A percentile compares a stretch with the other conserved stretches of the same genome.
These are phyloP conservation scores for Phylloporus arenicola DNA, from an alignment of 768 basidiomycete species.

Conservation along the genomic window DNA sequence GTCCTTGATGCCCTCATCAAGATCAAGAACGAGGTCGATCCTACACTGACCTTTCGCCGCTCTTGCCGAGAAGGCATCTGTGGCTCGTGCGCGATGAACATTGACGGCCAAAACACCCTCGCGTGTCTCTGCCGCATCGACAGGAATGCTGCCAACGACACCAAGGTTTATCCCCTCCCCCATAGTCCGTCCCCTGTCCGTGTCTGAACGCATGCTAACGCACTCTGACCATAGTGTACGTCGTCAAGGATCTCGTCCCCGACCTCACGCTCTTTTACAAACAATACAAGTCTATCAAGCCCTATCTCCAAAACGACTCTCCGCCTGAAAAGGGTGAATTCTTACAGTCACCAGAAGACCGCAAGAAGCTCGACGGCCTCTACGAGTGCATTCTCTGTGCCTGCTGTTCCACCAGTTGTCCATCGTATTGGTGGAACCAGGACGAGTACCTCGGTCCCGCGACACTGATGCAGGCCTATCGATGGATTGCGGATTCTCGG, in stretches of 20 bases:
- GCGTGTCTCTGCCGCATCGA: slow-evolving; percentile 97
- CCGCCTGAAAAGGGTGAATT: slow-evolving; percentile 81
- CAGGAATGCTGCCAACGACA: slow-evolving; percentile 59
- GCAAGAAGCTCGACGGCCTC: slow-evolving; percentile 92
- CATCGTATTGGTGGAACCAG: slow-evolving; percentile 99
- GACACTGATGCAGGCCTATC: slow-evolving; percentile 92
- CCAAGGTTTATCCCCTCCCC: slow-evolving; percentile 95
- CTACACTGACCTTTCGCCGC: slow-evolving; percentile 92
- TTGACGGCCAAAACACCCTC: slow-evolving; percentile 96
- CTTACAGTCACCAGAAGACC: slow-evolving; percentile 86
- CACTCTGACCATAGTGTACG: slow-evolving; percentile 66
- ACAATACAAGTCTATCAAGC: slow-evolving; percentile 99
- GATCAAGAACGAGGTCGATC: slow-evolving; percentile 98
- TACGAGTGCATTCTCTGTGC: slow-evolving; percentile 98
- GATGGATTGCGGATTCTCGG: slow-evolving; percentile 97
- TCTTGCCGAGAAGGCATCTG: slow-evolving; percentile 96
- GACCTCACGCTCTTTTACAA: slow-evolving; percentile 93
- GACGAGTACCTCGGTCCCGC: slow-evolving; percentile 98
- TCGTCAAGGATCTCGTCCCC: slow-evolving; percentile 97
- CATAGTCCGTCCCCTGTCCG: slow-evolving; percentile 63
- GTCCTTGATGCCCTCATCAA: slow-evolving; percentile 93
- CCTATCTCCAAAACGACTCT: slow-evolving; percentile 91
- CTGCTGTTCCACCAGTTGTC: slow-evolving; percentile 97
- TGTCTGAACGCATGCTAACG: background rate
- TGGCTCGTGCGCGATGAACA: slow-evolving; percentile 98